phyloP scores from a whole-genome alignment of 73 alveolate species.

The Paramecium sonneborni region DNA sequence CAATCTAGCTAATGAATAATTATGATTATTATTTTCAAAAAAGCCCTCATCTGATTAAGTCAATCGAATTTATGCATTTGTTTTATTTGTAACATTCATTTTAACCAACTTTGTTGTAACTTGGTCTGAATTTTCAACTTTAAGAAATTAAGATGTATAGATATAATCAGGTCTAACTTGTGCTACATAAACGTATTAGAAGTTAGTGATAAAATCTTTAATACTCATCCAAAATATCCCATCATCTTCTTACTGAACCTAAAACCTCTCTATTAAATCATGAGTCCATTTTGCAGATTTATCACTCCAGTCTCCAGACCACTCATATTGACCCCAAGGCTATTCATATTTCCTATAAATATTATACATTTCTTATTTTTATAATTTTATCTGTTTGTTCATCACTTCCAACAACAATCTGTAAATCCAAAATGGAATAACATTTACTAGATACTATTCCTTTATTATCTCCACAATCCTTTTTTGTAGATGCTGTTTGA shows the following conservation, averaged over 20 bases:
- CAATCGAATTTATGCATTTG: conserved; percentile 73
- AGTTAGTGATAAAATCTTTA: conserved; percentile 85
- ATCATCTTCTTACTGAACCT: conserved; percentile 85
- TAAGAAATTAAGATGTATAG: conserved; percentile 69
- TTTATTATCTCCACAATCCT: conserved; percentile 78
- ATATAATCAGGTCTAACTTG: conserved; percentile 78
- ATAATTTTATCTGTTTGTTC: conserved; percentile 46
- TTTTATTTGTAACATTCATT: conserved; percentile 50
- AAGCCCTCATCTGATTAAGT: conserved; percentile 71
- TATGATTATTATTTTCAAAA: conserved; percentile 79
- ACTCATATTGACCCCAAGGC: conserved; percentile 68
- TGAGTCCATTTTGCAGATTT: conserved; percentile 85
- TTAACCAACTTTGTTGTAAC: conserved; percentile 67
- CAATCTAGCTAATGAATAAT: conserved; percentile 74
- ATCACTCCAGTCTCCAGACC: conserved; percentile 88
- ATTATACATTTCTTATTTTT: conserved; percentile 41
- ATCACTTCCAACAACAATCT: conserved; percentile 63
- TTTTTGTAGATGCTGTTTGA: conserved; percentile 85
- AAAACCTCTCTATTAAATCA: conserved; percentile 77
- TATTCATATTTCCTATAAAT: neutral
- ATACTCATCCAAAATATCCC: conserved; percentile 87
- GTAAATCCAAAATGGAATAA: conserved; percentile 74
- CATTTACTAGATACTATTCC: conserved; percentile 86
- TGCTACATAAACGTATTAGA: conserved; percentile 86
- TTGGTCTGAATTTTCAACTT: conserved; percentile 67